Evolutionary conservation across 2,329 filamentous ascomycete genomes (phyloP).

Genomic region (Teratosphaeriaceae sp.): DNA sequence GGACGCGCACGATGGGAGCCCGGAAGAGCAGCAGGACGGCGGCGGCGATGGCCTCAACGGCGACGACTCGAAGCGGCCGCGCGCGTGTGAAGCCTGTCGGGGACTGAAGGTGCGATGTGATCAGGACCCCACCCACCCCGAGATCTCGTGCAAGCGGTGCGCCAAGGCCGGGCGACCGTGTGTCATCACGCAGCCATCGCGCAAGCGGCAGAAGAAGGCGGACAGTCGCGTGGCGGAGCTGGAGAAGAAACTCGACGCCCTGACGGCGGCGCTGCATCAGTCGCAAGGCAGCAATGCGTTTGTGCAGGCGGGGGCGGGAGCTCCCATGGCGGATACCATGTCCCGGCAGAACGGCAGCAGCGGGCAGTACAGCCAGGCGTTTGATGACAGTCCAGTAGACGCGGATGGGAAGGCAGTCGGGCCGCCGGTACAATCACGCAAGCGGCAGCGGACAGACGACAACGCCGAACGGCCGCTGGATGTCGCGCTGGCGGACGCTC

Average conservation of each 20-base stretch:
- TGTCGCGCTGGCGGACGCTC: background rate
- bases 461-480: no score
- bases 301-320: conserved; percentile 11
- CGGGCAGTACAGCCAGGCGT: conserved; percentile 4
- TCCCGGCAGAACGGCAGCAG: conserved; percentile 3
- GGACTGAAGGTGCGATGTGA: conserved; percentile 69
- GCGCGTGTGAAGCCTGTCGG: conserved; percentile 43
- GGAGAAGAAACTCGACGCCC: conserved; percentile 84
- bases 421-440: conserved; percentile 9
- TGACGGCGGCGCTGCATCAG: conserved; percentile 73
- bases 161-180: conserved; percentile 73
- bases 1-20: background rate
- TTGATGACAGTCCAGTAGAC: background rate
- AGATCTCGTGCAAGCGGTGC: conserved; percentile 59
- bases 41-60: conserved; percentile 9
- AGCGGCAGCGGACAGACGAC: conserved; percentile 21
- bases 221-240: conserved; percentile 84
- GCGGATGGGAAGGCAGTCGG: background rate
- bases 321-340: conserved; percentile 14
- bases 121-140: conserved; percentile 56
- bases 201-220: conserved; percentile 87
- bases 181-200: conserved; percentile 64
- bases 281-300: conserved; percentile 23
- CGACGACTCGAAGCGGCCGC: conserved; percentile 39
- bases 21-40: conserved; percentile 8